Conservation (phyloP, 305 asterid species). For the Ilex paraguariensis region DNA sequence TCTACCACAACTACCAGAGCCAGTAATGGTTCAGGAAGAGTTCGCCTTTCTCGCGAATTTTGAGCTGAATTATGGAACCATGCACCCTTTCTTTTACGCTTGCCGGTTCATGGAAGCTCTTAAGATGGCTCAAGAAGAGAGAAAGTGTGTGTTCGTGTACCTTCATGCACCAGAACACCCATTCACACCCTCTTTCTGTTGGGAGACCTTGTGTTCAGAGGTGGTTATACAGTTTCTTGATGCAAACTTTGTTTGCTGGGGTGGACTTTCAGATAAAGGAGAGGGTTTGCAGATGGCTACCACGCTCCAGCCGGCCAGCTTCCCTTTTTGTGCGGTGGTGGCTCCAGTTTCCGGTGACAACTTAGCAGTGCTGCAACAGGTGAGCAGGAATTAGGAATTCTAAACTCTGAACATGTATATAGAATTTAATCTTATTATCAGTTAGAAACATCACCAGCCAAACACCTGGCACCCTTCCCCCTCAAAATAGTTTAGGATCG, state of each 20-base stretch:
- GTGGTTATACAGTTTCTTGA: conserved; percentile 76
- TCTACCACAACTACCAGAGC: conserved; percentile 8
- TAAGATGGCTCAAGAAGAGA: conserved; percentile 60
- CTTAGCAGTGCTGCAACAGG: conserved; percentile 77
- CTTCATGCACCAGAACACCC: conserved; percentile 78
- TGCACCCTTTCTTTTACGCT: conserved; percentile 79
- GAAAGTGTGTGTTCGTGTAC: conserved; percentile 65
- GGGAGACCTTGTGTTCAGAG: conserved; percentile 71
- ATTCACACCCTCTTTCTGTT: conserved; percentile 55
- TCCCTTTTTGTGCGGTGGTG: conserved; percentile 78
- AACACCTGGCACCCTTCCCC: no score
- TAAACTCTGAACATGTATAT: no score
- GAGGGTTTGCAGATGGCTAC: conserved; percentile 62
- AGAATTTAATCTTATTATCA: no score
- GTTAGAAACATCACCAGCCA: no score
- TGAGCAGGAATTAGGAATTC: conserved; percentile 7
- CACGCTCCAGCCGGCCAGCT: conserved; percentile 35
- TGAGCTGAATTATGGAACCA: conserved; percentile 63
- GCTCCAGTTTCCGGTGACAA: conserved; percentile 66
- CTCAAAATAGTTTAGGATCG: no score
- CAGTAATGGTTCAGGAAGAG: conserved; percentile 49
- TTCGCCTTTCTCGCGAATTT: conserved; percentile 56
- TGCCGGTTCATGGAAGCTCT: conserved; percentile 55
- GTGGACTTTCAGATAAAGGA: conserved; percentile 47
- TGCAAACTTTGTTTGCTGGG: conserved; percentile 81